These are phyloP conservation scores for Dichotomopilus funicola DNA, from an alignment of 2,329 filamentous ascomycete species.

Conservation along the genomic window DNA sequence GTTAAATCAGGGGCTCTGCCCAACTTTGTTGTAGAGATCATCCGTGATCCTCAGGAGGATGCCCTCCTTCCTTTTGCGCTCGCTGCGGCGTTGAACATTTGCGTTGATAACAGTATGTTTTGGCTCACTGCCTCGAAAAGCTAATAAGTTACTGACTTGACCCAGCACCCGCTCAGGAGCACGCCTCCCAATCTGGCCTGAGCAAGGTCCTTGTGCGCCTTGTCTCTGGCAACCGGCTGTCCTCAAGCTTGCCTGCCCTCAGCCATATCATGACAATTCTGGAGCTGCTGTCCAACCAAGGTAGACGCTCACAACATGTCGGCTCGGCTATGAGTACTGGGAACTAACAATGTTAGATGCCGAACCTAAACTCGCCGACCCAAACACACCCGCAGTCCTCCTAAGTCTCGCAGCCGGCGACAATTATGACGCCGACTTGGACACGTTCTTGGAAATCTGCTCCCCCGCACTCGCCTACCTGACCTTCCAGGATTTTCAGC, in stretches of 20 bases:
- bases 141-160: background rate
- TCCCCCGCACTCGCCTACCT: conserved; percentile 52
- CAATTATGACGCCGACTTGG: conserved; percentile 39
- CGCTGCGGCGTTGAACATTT: conserved; percentile 56
- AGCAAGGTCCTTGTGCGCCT: conserved; percentile 44
- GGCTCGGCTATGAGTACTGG: fast-evolving
- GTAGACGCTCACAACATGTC: conserved; percentile 27
- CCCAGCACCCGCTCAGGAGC: conserved; percentile 50
- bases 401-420: conserved; percentile 42
- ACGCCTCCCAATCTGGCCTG: conserved; percentile 47
- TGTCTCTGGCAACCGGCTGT: conserved; percentile 40
- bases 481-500: conserved; percentile 46
- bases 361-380: conserved; percentile 40
- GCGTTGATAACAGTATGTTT: conserved; percentile 55
- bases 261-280: conserved; percentile 52
- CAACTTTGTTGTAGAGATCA: conserved; percentile 42
- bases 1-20: conserved; percentile 42
- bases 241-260: conserved; percentile 38
- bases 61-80: conserved; percentile 46
- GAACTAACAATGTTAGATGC: conserved; percentile 32
- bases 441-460: conserved; percentile 47
- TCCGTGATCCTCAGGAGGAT: conserved; percentile 42
- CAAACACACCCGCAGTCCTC: conserved; percentile 42
- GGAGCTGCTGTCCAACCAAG: conserved; percentile 45
- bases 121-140: background rate